Evolutionary conservation across 1,139 yeast species (phyloP).

Genomic region (Saccharomyces hybrid): DNA sequence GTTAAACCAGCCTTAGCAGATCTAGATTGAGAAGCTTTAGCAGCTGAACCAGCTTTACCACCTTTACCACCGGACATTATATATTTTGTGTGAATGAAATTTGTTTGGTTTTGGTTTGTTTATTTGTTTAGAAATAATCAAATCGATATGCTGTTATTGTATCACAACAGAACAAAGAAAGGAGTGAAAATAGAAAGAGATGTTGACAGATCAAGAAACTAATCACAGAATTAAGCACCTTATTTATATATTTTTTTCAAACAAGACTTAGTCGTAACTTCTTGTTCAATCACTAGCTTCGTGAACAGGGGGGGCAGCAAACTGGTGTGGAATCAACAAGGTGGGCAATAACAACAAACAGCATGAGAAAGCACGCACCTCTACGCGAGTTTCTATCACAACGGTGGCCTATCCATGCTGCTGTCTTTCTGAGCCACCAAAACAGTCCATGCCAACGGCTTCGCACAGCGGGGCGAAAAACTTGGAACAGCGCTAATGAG

Average conservation of each 20-base stretch:
- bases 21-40: constrained; percentile 94
- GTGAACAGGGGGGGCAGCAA: background rate
- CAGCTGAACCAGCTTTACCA: constrained; percentile 87
- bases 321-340: background rate
- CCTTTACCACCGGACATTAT: constrained; percentile 97
- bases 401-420: background rate
- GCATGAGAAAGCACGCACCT: background rate
- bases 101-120: constrained; percentile 13
- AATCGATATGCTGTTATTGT: background rate
- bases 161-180: background rate
- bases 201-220: background rate
- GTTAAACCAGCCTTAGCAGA: constrained; percentile 97
- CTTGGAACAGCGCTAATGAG: constrained; percentile 21
- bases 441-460: constrained; percentile 9
- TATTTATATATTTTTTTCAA: background rate
- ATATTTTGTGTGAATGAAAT: constrained; percentile 13
- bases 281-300: background rate
- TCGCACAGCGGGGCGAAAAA: constrained; percentile 23
- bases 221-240: background rate
- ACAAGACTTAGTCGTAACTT: background rate
- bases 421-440: constrained; percentile 3
- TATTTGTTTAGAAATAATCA: constrained; percentile 1
- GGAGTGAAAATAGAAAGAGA: background rate
- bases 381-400: background rate
- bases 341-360: background rate